These are phyloP conservation scores for Hypholoma sublateritium DNA, from an alignment of 768 basidiomycete species.

Conservation along the genomic window DNA sequence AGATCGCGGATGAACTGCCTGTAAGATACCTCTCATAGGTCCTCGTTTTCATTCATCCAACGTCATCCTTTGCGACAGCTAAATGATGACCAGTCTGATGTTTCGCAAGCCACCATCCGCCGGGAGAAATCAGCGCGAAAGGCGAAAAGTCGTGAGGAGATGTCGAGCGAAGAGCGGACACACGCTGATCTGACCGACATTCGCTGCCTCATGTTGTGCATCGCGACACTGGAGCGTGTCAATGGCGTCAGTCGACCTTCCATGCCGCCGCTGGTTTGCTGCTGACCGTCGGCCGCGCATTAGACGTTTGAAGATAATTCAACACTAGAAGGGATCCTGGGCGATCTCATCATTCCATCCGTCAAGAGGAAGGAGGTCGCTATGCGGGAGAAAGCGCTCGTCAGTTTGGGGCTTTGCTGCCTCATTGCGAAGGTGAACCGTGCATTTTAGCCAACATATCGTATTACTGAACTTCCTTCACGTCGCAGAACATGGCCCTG, in stretches of 20 bases:
- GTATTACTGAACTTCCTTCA: background rate
- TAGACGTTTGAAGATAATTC: constrained; percentile 78
- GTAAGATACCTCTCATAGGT: constrained; percentile 10
- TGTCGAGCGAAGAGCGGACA: constrained; percentile 64
- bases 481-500: constrained; percentile 54
- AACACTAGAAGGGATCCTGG: constrained; percentile 76
- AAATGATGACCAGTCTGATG: constrained; percentile 25
- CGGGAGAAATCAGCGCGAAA: constrained; percentile 31
- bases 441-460: background rate
- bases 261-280: background rate
- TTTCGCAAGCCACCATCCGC: constrained; percentile 24
- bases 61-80: constrained; percentile 13
- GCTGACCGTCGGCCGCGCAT: constrained; percentile 13
- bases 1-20: constrained; percentile 18
- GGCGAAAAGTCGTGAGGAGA: constrained; percentile 51
- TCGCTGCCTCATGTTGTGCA: constrained; percentile 80
- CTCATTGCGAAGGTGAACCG: constrained; percentile 70
- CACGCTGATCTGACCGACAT: constrained; percentile 73
- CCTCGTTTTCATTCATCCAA: background rate
- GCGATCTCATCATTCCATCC: constrained; percentile 87
- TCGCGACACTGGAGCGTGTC: constrained; percentile 87
- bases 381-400: constrained; percentile 77
- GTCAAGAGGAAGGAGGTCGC: constrained; percentile 85
- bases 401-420: constrained; percentile 81
- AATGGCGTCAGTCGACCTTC: constrained; percentile 65